phyloP scores from a whole-genome alignment of 2,329 filamentous ascomycete genomes.

The Plenodomus lindquistii region DNA sequence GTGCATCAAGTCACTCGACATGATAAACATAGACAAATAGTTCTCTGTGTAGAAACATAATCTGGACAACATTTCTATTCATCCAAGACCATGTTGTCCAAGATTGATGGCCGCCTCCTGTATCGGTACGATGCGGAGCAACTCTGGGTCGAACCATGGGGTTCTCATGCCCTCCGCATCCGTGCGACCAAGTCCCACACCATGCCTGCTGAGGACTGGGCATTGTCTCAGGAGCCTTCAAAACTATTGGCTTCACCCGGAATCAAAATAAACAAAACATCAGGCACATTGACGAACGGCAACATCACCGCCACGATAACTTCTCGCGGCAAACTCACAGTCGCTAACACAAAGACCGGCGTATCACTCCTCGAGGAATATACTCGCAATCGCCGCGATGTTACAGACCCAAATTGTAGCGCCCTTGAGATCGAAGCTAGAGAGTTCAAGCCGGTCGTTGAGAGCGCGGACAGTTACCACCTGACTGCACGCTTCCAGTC shows the following conservation, averaged over 20 bases:
- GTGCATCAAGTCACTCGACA: no score
- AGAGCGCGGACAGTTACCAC: slow-evolving; percentile 56
- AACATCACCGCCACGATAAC: slow-evolving; percentile 54
- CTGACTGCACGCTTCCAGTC: slow-evolving; percentile 64
- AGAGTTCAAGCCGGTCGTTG: slow-evolving; percentile 59
- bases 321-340: slow-evolving; percentile 54
- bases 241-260: neutral
- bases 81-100: slow-evolving; percentile 5
- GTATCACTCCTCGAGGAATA: slow-evolving; percentile 58
- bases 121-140: slow-evolving; percentile 60
- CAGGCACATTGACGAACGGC: slow-evolving; percentile 54
- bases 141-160: slow-evolving; percentile 56
- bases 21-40: no score
- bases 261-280: slow-evolving; percentile 23
- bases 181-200: slow-evolving; percentile 49
- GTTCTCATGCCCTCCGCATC: slow-evolving; percentile 52
- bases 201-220: slow-evolving; percentile 35
- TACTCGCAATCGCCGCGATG: slow-evolving; percentile 55
- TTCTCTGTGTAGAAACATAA: no score
- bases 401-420: slow-evolving; percentile 62
- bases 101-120: slow-evolving; percentile 47
- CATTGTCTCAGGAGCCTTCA: slow-evolving; percentile 15
- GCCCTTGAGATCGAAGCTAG: slow-evolving; percentile 61
- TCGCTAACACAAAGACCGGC: slow-evolving; percentile 48
- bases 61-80: no score